A percentile compares a stretch with the other conserved stretches of the same genome.
Evolutionary conservation across 805 yeast genomes (phyloP).

Genomic region (Kazachstania psychrophila): DNA sequence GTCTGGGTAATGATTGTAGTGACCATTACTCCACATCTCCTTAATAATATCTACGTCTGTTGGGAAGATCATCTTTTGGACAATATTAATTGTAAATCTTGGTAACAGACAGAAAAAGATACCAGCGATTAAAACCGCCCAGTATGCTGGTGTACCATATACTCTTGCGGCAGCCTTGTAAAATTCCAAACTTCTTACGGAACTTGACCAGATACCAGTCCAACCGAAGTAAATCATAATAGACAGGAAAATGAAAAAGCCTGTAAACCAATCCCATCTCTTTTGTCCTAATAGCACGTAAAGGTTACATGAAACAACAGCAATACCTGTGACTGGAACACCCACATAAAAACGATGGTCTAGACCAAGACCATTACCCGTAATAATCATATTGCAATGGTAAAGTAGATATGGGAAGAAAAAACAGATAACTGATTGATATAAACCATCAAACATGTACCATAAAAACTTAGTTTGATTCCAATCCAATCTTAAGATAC

Average conservation of each 20-base stretch:
- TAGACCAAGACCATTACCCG: slow-evolving; percentile 45
- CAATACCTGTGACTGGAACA: slow-evolving; percentile 53
- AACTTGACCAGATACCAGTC: slow-evolving; percentile 75
- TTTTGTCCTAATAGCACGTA: slow-evolving; percentile 59
- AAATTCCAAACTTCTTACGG: slow-evolving; percentile 46
- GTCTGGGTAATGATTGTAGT: slow-evolving; percentile 54
- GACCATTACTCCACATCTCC: slow-evolving; percentile 60
- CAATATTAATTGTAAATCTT: slow-evolving; percentile 50
- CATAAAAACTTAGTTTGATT: slow-evolving; percentile 54
- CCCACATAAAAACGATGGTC: slow-evolving; percentile 76
- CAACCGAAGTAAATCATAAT: slow-evolving; percentile 55
- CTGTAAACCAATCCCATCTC: slow-evolving; percentile 76
- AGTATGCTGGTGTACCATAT: slow-evolving; percentile 51
- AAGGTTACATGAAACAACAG: slow-evolving; percentile 57
- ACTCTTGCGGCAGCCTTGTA: slow-evolving; percentile 60
- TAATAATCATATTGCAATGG: slow-evolving; percentile 35
- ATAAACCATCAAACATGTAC: slow-evolving; percentile 74
- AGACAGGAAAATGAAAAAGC: slow-evolving; percentile 47
- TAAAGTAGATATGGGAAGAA: slow-evolving; percentile 62
- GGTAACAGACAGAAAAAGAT: slow-evolving; percentile 58
- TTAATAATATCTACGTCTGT: slow-evolving; percentile 64
- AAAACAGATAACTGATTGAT: slow-evolving; percentile 63
- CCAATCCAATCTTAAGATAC: slow-evolving; percentile 71
- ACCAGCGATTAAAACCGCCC: slow-evolving; percentile 63
- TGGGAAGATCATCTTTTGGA: slow-evolving; percentile 47